Conservation (phyloP, 352 stramenopile species). For the Globisporangium carolinianum region DNA sequence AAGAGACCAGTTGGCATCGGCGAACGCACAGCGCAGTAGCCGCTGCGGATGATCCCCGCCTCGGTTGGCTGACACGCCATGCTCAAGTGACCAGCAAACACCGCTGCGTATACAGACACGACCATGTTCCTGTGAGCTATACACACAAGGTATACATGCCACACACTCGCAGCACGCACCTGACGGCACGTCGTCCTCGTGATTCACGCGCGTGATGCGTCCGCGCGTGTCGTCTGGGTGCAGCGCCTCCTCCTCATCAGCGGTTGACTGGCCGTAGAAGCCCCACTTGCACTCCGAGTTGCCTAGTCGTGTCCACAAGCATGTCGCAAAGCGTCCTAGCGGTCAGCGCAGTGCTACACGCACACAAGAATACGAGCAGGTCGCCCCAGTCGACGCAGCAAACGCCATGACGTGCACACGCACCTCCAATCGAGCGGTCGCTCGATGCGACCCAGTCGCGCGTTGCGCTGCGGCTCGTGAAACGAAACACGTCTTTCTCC, state of each 20-base stretch:
- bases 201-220: conserved; percentile 36
- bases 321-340: background rate
- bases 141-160: too few species aligned
- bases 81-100: conserved; percentile 66
- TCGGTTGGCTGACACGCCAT: conserved; percentile 75
- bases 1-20: conserved; percentile 44
- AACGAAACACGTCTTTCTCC: conserved; percentile 75
- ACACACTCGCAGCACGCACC: conserved; percentile 19
- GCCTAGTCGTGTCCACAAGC: conserved; percentile 15
- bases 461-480: conserved; percentile 42
- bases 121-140: too few species aligned
- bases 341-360: background rate
- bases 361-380: too few species aligned
- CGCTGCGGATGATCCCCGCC: conserved; percentile 68
- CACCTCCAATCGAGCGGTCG: conserved; percentile 77
- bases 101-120: conserved; percentile 23
- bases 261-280: conserved; percentile 31
- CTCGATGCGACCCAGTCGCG: conserved; percentile 65
- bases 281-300: conserved; percentile 67
- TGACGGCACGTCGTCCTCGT: conserved; percentile 43
- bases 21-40: conserved; percentile 76
- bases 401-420: background rate
- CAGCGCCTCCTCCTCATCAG: conserved; percentile 6
- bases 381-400: too few species aligned
- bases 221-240: conserved; percentile 15